Percentiles rank a stretch among this genome's conserved stretches.
These are phyloP conservation scores for Herpetomonas samuelpessoai DNA, from an alignment of 208 protist genomes.

Conservation along the genomic window DNA sequence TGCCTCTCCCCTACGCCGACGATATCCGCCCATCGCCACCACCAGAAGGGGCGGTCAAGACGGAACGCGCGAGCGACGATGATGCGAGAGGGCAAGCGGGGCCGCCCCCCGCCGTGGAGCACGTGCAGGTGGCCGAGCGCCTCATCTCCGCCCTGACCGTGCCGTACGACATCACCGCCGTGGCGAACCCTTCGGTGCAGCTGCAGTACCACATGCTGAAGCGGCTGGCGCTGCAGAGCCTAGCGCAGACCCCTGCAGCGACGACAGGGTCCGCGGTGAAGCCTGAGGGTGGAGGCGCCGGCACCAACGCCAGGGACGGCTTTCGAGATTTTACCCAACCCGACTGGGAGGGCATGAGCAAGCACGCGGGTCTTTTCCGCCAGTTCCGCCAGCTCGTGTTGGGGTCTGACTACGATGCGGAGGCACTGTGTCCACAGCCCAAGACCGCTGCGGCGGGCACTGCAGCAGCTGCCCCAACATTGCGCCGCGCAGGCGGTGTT, in stretches of 20 bases:
- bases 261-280: neutral
- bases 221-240: slow-evolving; percentile 28
- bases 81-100: slow-evolving; percentile 4
- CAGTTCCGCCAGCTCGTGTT: slow-evolving; percentile 55
- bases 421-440: slow-evolving; percentile 26
- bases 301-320: neutral
- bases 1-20: slow-evolving; percentile 83
- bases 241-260: too few relatives aligned
- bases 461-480: neutral
- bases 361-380: slow-evolving; percentile 34
- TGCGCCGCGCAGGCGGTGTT: slow-evolving; percentile 3
- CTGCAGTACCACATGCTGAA: slow-evolving; percentile 49
- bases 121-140: slow-evolving; percentile 32
- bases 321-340: slow-evolving; percentile 46
- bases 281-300: neutral
- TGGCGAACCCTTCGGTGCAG: slow-evolving; percentile 80
- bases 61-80: slow-evolving; percentile 8
- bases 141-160: slow-evolving; percentile 55
- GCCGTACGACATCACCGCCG: slow-evolving; percentile 44
- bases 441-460: neutral
- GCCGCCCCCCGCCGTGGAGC: slow-evolving; percentile 5
- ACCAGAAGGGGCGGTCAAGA: neutral
- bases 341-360: slow-evolving; percentile 41
- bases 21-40: slow-evolving; percentile 54
- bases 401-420: slow-evolving; percentile 39